Conservation (phyloP, 2,329 filamentous ascomycete species). For the Claviceps arundinis region DNA sequence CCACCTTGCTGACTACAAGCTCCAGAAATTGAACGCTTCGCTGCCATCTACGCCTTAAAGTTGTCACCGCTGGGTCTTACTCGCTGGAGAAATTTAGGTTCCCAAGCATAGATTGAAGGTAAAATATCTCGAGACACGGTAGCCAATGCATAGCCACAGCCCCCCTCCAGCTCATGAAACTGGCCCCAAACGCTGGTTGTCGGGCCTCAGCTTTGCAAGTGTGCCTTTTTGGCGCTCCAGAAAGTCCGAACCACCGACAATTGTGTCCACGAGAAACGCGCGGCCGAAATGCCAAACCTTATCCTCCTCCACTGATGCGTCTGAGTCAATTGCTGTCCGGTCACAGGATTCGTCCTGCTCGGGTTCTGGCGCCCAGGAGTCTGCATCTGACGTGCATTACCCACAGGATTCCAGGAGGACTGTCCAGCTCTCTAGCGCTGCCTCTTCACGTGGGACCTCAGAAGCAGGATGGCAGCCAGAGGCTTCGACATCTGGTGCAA, state of each 20-base stretch:
- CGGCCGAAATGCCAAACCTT: background rate
- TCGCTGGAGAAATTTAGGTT: background rate
- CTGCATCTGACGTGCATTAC: background rate
- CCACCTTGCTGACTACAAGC: background rate
- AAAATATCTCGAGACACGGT: background rate
- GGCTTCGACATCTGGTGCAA: background rate
- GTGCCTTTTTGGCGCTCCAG: conserved; percentile 1
- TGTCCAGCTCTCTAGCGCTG: background rate
- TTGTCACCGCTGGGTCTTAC: too few relatives aligned
- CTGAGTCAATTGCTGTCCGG: background rate
- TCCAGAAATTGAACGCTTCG: background rate
- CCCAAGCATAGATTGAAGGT: background rate
- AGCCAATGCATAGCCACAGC: background rate
- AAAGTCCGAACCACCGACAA: background rate
- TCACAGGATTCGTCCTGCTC: background rate
- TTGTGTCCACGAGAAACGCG: background rate
- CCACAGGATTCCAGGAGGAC: background rate
- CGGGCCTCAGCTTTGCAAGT: background rate
- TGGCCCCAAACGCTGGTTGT: background rate
- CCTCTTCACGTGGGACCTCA: background rate
- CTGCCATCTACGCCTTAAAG: background rate
- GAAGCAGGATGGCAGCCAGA: background rate
- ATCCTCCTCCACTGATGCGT: background rate
- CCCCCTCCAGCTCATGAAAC: background rate
- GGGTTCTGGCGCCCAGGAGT: background rate